phyloP scores from a whole-genome alignment of 306 rosid species.

The Canavalia gladiata region DNA sequence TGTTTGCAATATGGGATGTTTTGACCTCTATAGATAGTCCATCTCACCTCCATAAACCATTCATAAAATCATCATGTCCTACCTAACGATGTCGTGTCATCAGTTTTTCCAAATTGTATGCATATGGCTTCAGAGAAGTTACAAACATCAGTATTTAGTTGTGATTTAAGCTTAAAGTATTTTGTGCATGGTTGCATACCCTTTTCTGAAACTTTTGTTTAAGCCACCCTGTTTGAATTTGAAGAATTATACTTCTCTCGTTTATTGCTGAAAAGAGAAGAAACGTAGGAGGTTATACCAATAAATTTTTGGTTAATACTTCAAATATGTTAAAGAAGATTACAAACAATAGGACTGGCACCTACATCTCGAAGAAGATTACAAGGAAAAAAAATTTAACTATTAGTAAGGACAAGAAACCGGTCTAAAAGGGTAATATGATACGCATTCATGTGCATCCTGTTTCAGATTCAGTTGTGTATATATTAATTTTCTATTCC shows the following conservation, averaged over 20 bases:
- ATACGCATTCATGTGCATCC: too few relatives aligned
- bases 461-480: too few relatives aligned
- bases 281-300: not conserved
- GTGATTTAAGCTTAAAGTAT: not conserved
- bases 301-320: too few relatives aligned
- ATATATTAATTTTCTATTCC: too few relatives aligned
- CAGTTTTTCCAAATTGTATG: not conserved
- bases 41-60: not conserved
- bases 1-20: not conserved
- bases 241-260: not conserved
- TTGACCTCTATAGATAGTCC: slow-evolving; percentile 6
- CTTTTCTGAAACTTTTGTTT: not conserved
- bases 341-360: not conserved
- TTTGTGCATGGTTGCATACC: not conserved
- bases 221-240: not conserved
- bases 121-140: not conserved
- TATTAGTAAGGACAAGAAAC: too few relatives aligned
- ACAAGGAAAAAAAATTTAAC: too few relatives aligned
- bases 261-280: not conserved
- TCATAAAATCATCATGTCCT: not conserved
- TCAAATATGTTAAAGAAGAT: too few relatives aligned
- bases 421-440: too few relatives aligned
- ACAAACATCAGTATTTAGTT: not conserved
- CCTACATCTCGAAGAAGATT: not conserved
- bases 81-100: not conserved